Evolutionary conservation across 805 yeast species (phyloP), one percentile per base, ranked within the genome.

Genomic region (Saccharomyces jurei): DNA sequence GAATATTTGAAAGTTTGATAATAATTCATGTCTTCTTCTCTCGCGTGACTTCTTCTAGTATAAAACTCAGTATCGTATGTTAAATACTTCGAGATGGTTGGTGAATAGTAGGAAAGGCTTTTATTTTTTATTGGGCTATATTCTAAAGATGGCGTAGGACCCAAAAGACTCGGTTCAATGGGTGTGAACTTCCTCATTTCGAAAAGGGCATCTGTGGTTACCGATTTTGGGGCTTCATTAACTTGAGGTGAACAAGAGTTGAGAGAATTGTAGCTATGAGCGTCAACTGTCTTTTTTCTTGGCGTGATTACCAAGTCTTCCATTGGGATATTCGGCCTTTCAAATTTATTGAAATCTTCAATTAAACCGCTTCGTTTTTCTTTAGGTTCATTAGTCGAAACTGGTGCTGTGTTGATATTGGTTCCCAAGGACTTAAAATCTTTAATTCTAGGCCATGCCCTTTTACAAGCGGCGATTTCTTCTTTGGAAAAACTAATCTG

Each of bases 401-500:
- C 52, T 41, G 60, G 64, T 8, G 63, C 55, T 9, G 59, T 48
- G 13, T 63, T 68, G 27, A 68, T 66, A n/a, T 66, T 71, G 32
- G 70, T 68, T 53, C 72, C 76, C 71, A 82, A 74, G 6, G 78
- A 75, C 36, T 79, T 80, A 66, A 91, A 92, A 63, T 90, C 89
- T 11, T 96, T 96, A 60, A 91, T 73, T 46, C 82, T 81, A 25
- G 84, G 85, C 55, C 89, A 71, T 1, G 76, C 74, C 50, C 74
- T 74, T 66, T 87, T 89, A 25, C 96, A 85, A 29, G 75, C 76
- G 49, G 77, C 74, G 22, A 92, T 74, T 53, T 90, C 96, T 13
- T 80, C 85, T 21, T 83, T 84, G 4, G 81, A 69, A 62, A 92
- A 66, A 25, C 78, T 76, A 3, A 84, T 63, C 54, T 77, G 75